Base-by-base conservation (phyloP, 768 basidiomycete genomes). In the Hortiboletus campestris region DNA sequence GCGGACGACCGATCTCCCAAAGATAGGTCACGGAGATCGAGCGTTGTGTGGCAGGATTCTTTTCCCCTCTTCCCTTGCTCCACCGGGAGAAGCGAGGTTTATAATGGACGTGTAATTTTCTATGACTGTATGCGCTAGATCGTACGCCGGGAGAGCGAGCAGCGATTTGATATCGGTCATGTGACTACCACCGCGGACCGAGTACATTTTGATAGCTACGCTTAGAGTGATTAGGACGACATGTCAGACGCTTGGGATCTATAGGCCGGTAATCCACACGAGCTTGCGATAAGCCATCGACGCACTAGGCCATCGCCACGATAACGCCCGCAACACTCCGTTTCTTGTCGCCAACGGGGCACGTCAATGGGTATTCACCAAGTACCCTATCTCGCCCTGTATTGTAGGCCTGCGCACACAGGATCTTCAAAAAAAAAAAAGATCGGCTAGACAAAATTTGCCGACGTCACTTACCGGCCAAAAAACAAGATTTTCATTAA, bases 401-500 rank as follows among this genome's bases (percentile, higher is more conserved):
- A 25, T 4, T n/a, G n/a, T n/a, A n/a, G n/a, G 4, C 25, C 4
- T 9, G 19, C 22, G 6, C 7, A 39, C 28, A 17, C 39, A 38
- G 29, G 48, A 60, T 55, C 49, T 22, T 55, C 53, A 50, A 35
- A 51, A 53, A 29, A 29, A 50, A 35, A 51, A 53, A 29, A 29
- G 22, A 43, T 38, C 47, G 58, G 22, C 32, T 29, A 17, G 13
- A 42, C 31, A 48, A 35, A 19, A 39, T 20, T 3, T 11, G 22
- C 28, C 16, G 48, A 29, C 20, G 19, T 29, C 35, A 51, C 44
- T 39, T 12, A 43, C 46, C 14, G 31, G 38, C n/a, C 40, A 16
- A 31, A 32, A 36, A 35, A 17, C 22, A 20, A 14, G 49, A 55
- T 42, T 19, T 59, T 55, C 56, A 65, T 65, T 61, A 45, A 65